phyloP scores from a whole-genome alignment of 345 rosid species.

The Hevea brasiliensis region DNA sequence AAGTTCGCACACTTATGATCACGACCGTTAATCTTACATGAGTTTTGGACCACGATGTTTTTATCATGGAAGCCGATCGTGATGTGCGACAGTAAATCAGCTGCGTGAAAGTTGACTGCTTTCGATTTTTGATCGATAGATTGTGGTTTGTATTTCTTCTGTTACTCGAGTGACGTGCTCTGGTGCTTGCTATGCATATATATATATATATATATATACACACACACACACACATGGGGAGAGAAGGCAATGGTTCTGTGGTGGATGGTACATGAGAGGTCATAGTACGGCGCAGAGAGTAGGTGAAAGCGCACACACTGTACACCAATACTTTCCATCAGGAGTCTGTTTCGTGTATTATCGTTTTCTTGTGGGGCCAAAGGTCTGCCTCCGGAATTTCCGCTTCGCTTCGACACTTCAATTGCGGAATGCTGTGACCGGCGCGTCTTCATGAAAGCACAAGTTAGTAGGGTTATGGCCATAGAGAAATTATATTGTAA shows the following conservation, averaged over 20 bases:
- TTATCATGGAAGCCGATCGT: background rate
- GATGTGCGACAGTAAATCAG: conserved; percentile 22
- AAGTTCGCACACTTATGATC: conserved; percentile 33
- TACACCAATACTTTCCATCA: conserved; percentile 10
- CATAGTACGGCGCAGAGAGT: background rate
- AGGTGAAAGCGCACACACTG: conserved; percentile 14
- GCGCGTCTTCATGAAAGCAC: too few species aligned
- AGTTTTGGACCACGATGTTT: background rate
- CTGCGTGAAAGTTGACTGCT: conserved; percentile 26
- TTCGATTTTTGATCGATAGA: conserved; percentile 27
- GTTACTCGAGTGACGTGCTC: too few species aligned
- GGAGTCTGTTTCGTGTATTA: background rate
- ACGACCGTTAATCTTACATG: conserved; percentile 34
- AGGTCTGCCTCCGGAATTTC: too few species aligned
- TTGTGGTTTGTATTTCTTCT: too few species aligned
- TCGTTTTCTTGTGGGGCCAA: background rate
- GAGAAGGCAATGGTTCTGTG: background rate
- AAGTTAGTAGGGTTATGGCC: too few species aligned
- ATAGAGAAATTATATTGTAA: too few species aligned
- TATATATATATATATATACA: too few species aligned
- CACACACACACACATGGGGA: too few species aligned
- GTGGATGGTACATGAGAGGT: background rate
- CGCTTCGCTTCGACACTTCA: too few species aligned
- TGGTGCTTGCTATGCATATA: too few species aligned
- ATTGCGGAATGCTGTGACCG: too few species aligned